Base-by-base conservation (phyloP, 805 yeast genomes). In the Saturnispora galanensis region DNA sequence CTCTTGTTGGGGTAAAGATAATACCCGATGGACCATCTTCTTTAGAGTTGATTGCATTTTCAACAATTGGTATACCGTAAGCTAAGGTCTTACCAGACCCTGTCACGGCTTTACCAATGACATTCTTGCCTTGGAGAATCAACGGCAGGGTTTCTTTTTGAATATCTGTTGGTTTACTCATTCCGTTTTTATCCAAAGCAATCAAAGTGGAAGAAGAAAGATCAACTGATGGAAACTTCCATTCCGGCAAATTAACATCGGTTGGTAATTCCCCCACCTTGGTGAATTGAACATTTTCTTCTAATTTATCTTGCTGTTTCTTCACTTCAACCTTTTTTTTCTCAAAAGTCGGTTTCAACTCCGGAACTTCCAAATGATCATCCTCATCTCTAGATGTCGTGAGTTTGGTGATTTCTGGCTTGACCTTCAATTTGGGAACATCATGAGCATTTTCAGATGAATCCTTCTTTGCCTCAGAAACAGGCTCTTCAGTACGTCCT, bases 61-160 rank as follows among this genome's bases (percentile, higher is more conserved):
- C 96, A 48, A 93, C 62, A 28, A 94, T 81, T 9, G 98, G 97
- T 26, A 93, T 76, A 38, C 96, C 96, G 61, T 86, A 93, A 0
- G 98, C 99, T 47, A 89, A 68, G 0, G 98, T 93, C 60, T 93
- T 93, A 71, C 98, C 98, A 1, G 96, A 85, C 60, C 98, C 98
- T 1, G 98, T 93, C 10, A 93, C 82, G 12, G 98, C 98, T 58
- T 90, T 93, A 45, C 98, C 98, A 52, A 93, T 79, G 4, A 93
- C 76, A 63, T 93, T 97, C 31, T 70, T 71, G 5, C 89, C 94
- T 28, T 70, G 68, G 11, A 86, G 47, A 2, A 90, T 86, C 26
- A 70, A 55, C 2, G 97, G 96, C 44, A 93, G 80, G 9, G 90
- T 70, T 46, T 67, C 66, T 48, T 69, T 71, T 63, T 93, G 98